Percentiles rank a stretch among this genome's conserved stretches.
Conservation (phyloP, 306 rosid genomes). For the Cucurbita ficifolia region DNA sequence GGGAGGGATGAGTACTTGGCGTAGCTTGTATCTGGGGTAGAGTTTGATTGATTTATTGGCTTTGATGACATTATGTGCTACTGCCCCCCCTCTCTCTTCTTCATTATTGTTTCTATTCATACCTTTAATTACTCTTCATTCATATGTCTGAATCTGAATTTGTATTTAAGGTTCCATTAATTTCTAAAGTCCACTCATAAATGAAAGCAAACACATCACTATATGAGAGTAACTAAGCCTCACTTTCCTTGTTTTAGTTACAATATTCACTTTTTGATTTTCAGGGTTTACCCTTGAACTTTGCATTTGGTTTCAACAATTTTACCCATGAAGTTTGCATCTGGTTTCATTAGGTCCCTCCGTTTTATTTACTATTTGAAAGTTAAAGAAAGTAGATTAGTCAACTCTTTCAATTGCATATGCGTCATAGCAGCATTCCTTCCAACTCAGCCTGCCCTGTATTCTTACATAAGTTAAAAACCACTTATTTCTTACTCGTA, state of each 20-base stretch:
- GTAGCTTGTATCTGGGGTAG: slow-evolving; percentile 10
- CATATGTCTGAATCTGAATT: background rate
- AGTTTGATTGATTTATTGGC: background rate
- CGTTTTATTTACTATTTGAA: too few species aligned
- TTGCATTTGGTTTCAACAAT: too few species aligned
- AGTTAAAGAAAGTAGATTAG: background rate
- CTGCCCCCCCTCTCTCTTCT: background rate
- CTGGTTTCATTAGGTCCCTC: too few species aligned
- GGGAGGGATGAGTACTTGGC: background rate
- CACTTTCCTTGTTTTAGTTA: background rate
- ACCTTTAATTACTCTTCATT: background rate
- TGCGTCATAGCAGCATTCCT: background rate
- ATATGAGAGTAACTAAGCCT: background rate
- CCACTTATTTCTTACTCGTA: background rate
- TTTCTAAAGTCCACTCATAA: background rate
- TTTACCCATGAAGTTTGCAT: too few species aligned
- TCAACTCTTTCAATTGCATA: background rate
- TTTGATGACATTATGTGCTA: background rate
- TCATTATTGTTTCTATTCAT: background rate
- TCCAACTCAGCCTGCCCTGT: background rate
- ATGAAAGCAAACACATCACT: background rate
- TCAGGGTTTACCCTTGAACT: too few species aligned
- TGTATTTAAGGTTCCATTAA: background rate
- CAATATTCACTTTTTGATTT: too few species aligned
- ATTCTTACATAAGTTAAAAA: background rate